A percentile compares a stretch with the other conserved stretches of the same genome.
Evolutionary conservation across 495 filamentous ascomycete genomes (phyloP).

Genomic region (Diplogelasinospora grovesii): DNA sequence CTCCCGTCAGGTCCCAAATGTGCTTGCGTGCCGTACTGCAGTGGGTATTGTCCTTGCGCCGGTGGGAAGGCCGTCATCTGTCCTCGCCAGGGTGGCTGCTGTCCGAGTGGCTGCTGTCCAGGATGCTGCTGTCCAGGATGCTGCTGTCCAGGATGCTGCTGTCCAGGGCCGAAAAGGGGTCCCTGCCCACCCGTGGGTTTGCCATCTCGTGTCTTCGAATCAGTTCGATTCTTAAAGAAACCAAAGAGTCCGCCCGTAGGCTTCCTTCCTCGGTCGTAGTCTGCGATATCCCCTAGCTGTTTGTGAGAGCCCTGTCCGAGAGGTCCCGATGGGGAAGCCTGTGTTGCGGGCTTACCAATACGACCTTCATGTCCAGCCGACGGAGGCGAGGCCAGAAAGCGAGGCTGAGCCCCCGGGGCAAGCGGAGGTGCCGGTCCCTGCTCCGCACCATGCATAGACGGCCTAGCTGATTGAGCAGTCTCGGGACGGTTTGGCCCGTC

Average conservation of each 20-base stretch:
- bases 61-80: neutral
- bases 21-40: conserved; percentile 15
- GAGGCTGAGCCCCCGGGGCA: no score
- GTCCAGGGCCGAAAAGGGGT: no score
- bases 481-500: conserved; percentile 1
- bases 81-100: conserved; percentile 5
- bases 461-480: conserved; percentile 2
- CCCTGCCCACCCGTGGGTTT: neutral
- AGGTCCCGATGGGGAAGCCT: no score
- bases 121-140: conserved; percentile 2
- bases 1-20: conserved; percentile 22
- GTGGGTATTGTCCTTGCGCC: conserved; percentile 12
- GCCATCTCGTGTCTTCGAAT: neutral
- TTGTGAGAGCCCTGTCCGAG: neutral
- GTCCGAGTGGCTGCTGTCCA: conserved; percentile 5
- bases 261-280: conserved; percentile 12
- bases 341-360: no score
- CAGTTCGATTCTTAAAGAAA: conserved; percentile 16
- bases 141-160: conserved; percentile 4
- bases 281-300: conserved; percentile 1
- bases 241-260: conserved; percentile 22
- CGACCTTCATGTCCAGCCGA: no score
- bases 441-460: no score
- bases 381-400: no score
- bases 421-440: no score